These are phyloP conservation scores for Prunus mira DNA, from an alignment of 306 rosid species.

Conservation along the genomic window DNA sequence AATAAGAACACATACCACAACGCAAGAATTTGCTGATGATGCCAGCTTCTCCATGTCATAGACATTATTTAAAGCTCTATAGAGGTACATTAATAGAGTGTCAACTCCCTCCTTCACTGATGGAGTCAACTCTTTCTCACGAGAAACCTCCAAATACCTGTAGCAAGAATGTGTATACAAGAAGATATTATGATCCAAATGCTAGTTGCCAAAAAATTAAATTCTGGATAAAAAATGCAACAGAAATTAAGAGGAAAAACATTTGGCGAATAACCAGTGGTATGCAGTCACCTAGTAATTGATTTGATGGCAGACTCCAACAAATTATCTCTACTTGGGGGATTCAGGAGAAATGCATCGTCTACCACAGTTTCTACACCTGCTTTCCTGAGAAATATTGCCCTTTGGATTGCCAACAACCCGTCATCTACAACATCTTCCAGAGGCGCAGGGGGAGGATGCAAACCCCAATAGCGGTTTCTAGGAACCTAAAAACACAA, in stretches of 20 bases:
- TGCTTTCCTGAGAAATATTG: conserved; percentile 86
- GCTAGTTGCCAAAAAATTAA: neutral
- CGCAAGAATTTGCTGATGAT: conserved; percentile 79
- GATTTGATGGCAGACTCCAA: conserved; percentile 90
- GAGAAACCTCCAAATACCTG: conserved; percentile 88
- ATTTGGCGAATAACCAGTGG: conserved; percentile 16
- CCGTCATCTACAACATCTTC: conserved; percentile 97
- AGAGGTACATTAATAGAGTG: conserved; percentile 84
- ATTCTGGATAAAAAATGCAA: conserved; percentile 12
- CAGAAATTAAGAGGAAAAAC: neutral
- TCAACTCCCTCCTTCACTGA: conserved; percentile 90
- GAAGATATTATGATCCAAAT: neutral
- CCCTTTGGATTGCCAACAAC: conserved; percentile 85
- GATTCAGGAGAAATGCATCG: conserved; percentile 63
- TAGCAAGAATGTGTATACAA: conserved; percentile 19
- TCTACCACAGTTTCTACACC: conserved; percentile 87
- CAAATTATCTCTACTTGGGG: conserved; percentile 76
- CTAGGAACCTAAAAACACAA: conserved; percentile 82
- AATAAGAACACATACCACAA: conserved; percentile 66
- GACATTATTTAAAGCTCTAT: conserved; percentile 75
- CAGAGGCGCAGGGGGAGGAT: conserved; percentile 97
- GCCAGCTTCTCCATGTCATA: conserved; percentile 89
- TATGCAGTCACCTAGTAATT: conserved; percentile 61
- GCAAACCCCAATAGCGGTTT: conserved; percentile 98
- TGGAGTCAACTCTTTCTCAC: conserved; percentile 48